Evolutionary conservation across 306 rosid species (phyloP).

Genomic region (Alnus rubra): DNA sequence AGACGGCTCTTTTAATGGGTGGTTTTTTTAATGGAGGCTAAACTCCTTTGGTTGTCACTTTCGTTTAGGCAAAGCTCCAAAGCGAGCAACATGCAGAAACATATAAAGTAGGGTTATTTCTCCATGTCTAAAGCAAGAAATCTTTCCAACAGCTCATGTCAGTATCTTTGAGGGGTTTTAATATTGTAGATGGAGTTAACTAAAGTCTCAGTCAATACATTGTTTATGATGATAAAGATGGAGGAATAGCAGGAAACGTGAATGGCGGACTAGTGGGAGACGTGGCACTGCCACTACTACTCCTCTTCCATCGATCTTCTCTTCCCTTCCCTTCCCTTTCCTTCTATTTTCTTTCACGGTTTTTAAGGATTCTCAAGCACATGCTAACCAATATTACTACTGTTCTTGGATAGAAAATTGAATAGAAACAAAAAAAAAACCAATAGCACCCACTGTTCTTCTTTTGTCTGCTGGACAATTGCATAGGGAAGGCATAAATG

Average conservation of each 20-base stretch:
- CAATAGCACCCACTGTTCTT: no score
- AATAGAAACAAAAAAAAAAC: no score
- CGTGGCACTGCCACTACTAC: conserved; percentile 40
- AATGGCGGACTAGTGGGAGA: conserved; percentile 41
- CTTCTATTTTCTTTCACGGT: conserved; percentile 32
- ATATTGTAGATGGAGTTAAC: conserved; percentile 37
- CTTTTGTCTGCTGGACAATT: no score
- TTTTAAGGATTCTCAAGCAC: conserved; percentile 68
- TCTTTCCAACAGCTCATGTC: conserved; percentile 62
- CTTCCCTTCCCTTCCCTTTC: conserved; percentile 30
- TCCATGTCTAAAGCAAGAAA: conserved; percentile 57
- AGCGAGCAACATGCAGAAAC: conserved; percentile 4
- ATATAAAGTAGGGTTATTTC: conserved; percentile 48
- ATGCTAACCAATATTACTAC: conserved; percentile 45
- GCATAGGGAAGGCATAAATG: no score
- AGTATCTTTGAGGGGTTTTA: conserved; percentile 44
- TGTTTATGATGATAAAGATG: conserved; percentile 27
- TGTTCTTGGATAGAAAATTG: not conserved
- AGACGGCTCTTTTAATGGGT: conserved; percentile 1
- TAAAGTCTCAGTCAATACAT: conserved; percentile 25
- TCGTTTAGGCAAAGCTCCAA: conserved; percentile 39
- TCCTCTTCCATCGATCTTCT: no score
- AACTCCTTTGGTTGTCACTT: conserved; percentile 49
- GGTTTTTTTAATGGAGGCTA: conserved; percentile 40
- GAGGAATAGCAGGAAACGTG: conserved; percentile 45